Percentiles rank a stretch among this genome's conserved stretches.
phyloP scores from a whole-genome alignment of 805 yeast genomes.

The Metschnikowia vanudenii region DNA sequence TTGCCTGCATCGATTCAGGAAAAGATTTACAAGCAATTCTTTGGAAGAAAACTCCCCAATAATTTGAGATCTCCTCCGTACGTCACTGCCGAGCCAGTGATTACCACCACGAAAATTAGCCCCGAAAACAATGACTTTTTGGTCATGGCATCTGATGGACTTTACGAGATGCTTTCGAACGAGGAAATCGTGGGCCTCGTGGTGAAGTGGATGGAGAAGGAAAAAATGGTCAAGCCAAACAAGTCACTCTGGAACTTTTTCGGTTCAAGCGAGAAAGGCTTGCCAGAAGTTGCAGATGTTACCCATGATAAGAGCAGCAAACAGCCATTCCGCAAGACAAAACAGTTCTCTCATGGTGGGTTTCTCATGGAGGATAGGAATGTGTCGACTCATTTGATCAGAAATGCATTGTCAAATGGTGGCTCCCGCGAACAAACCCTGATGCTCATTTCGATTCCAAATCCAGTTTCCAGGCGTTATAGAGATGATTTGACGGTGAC shows the following conservation, averaged over 20 bases:
- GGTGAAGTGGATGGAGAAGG: constrained; percentile 86
- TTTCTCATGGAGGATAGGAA: constrained; percentile 77
- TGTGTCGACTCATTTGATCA: constrained; percentile 86
- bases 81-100: constrained; percentile 94
- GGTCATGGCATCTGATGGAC: constrained; percentile 92
- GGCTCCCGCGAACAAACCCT: constrained; percentile 86
- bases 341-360: constrained; percentile 31
- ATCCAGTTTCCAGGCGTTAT: constrained; percentile 86
- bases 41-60: constrained; percentile 75
- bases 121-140: constrained; percentile 77
- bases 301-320: constrained; percentile 61
- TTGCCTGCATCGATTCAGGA: constrained; percentile 77
- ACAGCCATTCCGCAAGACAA: constrained; percentile 67
- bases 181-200: constrained; percentile 92
- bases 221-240: constrained; percentile 56
- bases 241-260: constrained; percentile 47
- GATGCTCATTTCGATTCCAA: constrained; percentile 85
- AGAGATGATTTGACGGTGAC: constrained; percentile 96
- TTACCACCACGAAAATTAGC: constrained; percentile 74
- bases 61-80: constrained; percentile 88
- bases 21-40: constrained; percentile 67
- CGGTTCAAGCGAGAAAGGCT: constrained; percentile 43
- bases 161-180: constrained; percentile 86
- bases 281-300: constrained; percentile 64
- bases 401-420: constrained; percentile 87